Base-by-base conservation (phyloP, 2,329 filamentous ascomycete species). In the Aspergillus tubingensis region DNA sequence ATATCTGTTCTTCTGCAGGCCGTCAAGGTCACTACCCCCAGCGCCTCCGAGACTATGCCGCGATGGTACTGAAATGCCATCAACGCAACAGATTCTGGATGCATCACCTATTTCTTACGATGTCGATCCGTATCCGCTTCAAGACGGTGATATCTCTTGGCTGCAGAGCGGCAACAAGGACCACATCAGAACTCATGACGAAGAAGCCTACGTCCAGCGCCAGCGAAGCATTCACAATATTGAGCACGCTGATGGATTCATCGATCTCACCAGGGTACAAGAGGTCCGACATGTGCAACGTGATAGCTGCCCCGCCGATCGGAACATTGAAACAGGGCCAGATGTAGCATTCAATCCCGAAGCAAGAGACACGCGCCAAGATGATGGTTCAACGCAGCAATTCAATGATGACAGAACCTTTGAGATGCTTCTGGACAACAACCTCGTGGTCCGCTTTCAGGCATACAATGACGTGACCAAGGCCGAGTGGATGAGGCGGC, bases 381-480 rank as follows among this genome's bases (percentile, higher is more conserved):
- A 86, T 43, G 85, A 86, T 68, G 85, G 85, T 30, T 73, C 77
- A 13, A 84, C 81, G 0, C 76, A 72, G 8, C 78, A 83, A 27
- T 77, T 86, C 54, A 83, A 86, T 62, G 79, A 86, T 38, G 81
- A 84, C 30, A 81, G 83, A 7, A 83, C 82, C 0, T 86, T 90
- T 65, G 87, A 89, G 71, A 74, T 90, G 23, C 76, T 84, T 8
- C 78, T 90, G 65, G 80, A 82, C 51, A 89, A 89, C 69, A 83
- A 83, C 0, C 79, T 89, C 7, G 78, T 88, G 43, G 79, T 89
- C 43, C 84, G 85, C 11, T 77, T 90, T 7, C 85, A 86, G 70
- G 81, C 84, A 60, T 88, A 84, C 69, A 82, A 86, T 69, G 78
- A 79, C 57, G 70, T 74, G 15, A 85, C 86, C 3, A 83, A 85